These are phyloP conservation scores for Colletotrichum higginsianum DNA, from an alignment of 2,329 filamentous ascomycete genomes.

Conservation along the genomic window DNA sequence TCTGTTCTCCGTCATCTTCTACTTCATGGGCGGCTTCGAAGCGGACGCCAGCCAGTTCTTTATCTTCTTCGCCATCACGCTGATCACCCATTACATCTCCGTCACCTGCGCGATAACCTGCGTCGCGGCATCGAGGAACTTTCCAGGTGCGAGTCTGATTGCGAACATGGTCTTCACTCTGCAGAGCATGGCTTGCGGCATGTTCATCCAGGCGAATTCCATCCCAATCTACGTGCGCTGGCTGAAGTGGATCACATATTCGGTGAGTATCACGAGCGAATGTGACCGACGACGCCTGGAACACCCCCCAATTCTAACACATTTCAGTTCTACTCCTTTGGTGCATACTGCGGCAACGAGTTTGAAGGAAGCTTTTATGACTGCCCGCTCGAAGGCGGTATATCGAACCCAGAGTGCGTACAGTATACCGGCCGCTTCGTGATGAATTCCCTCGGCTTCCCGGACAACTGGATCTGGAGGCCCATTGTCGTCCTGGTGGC, in stretches of 20 bases:
- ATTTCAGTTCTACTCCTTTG: conserved; percentile 77
- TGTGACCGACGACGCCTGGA: conserved; percentile 29
- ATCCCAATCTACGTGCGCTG: conserved; percentile 85
- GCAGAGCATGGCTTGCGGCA: conserved; percentile 82
- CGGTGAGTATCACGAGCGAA: conserved; percentile 57
- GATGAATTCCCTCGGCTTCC: conserved; percentile 78
- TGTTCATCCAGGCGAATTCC: conserved; percentile 80
- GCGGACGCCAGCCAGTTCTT: conserved; percentile 76
- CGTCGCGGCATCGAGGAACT: conserved; percentile 75
- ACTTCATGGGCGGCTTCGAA: conserved; percentile 85
- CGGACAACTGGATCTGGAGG: conserved; percentile 75
- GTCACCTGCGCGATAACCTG: conserved; percentile 80
- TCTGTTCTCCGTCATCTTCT: conserved; percentile 79
- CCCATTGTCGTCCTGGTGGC: conserved; percentile 75
- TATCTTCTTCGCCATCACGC: conserved; percentile 77
- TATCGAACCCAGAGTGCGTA: conserved; percentile 74
- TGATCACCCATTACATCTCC: conserved; percentile 81
- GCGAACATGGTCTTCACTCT: conserved; percentile 81
- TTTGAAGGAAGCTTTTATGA: conserved; percentile 81
- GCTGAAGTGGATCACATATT: conserved; percentile 78
- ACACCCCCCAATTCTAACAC: conserved; percentile 41
- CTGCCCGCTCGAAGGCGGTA: conserved; percentile 76
- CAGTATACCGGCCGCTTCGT: conserved; percentile 80
- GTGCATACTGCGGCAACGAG: conserved; percentile 80
- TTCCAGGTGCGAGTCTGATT: conserved; percentile 79